Evolutionary conservation across 768 basidiomycete genomes (phyloP).

Genomic region (Mycena crocata): DNA sequence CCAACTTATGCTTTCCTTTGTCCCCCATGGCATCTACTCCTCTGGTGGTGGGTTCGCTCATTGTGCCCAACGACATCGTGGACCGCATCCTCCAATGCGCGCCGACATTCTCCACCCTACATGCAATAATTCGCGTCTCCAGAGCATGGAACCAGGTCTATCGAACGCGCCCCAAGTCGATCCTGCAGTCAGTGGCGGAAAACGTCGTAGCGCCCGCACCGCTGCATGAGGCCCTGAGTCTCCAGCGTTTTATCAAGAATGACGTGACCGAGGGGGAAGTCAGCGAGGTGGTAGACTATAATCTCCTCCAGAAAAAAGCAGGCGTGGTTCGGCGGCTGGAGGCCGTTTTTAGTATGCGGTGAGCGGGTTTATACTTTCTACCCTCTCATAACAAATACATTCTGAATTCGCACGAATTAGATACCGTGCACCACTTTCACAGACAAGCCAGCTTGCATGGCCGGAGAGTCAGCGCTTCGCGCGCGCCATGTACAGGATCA

Average conservation of each 20-base stretch:
- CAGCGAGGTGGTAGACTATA: neutral
- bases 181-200: neutral
- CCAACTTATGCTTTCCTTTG: too few relatives aligned
- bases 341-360: constrained; percentile 12
- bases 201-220: constrained; percentile 11
- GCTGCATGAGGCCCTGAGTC: neutral
- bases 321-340: constrained; percentile 1
- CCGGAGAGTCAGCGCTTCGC: constrained; percentile 5
- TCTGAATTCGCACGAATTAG: too few relatives aligned
- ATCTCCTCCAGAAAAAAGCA: neutral
- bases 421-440: neutral
- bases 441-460: constrained; percentile 8
- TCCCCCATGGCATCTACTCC: too few relatives aligned
- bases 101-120: neutral
- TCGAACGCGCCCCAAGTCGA: constrained; percentile 1
- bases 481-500: constrained; percentile 18
- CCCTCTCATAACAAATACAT: neutral
- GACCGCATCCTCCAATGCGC: constrained; percentile 6
- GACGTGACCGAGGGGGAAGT: neutral
- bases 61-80: constrained; percentile 8
- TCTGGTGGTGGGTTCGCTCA: neutral
- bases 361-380: neutral
- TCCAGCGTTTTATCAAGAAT: neutral
- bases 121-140: neutral
- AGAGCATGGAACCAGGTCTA: constrained; percentile 15